A percentile compares a stretch with the other conserved stretches of the same genome.
phyloP scores from a whole-genome alignment of 495 filamentous ascomycete genomes.

The Penicillium crystallinum region DNA sequence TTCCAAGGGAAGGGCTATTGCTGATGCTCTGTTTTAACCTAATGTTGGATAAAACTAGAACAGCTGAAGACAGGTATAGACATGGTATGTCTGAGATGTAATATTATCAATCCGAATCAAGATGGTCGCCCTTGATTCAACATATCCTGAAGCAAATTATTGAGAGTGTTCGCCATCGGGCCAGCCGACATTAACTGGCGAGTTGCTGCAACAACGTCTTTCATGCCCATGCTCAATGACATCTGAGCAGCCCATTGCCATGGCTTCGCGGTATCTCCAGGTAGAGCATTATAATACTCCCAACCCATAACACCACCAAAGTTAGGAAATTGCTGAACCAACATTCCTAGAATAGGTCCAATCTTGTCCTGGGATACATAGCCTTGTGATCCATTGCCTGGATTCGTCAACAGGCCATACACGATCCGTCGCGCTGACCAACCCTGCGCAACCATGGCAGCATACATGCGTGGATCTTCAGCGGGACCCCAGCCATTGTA shows the following conservation, averaged over 20 bases:
- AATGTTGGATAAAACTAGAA: no score
- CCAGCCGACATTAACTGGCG: constrained; percentile 24
- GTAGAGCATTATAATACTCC: constrained; percentile 75
- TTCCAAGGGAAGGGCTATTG: no score
- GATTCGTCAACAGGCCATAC: constrained; percentile 66
- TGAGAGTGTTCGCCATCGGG: constrained; percentile 26
- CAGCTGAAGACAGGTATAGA: neutral
- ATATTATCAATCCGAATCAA: neutral
- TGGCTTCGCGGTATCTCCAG: constrained; percentile 52
- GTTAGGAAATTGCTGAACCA: constrained; percentile 49
- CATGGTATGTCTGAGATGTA: neutral
- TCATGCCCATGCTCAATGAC: constrained; percentile 47
- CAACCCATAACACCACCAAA: constrained; percentile 85
- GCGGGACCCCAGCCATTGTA: constrained; percentile 76
- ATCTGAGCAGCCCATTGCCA: constrained; percentile 68
- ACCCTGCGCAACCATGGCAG: constrained; percentile 56
- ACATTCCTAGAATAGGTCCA: constrained; percentile 35
- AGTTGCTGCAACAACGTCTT: constrained; percentile 30
- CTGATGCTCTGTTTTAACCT: no score
- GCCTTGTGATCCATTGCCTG: constrained; percentile 57
- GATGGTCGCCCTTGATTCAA: constrained; percentile 21
- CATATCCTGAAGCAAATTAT: constrained; percentile 30
- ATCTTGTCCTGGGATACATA: constrained; percentile 49
- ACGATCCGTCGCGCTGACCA: constrained; percentile 65
- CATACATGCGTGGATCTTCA: constrained; percentile 54